Evolutionary conservation across 2,329 filamentous ascomycete species (phyloP).

Genomic region (Incumbomyces delicatus): DNA sequence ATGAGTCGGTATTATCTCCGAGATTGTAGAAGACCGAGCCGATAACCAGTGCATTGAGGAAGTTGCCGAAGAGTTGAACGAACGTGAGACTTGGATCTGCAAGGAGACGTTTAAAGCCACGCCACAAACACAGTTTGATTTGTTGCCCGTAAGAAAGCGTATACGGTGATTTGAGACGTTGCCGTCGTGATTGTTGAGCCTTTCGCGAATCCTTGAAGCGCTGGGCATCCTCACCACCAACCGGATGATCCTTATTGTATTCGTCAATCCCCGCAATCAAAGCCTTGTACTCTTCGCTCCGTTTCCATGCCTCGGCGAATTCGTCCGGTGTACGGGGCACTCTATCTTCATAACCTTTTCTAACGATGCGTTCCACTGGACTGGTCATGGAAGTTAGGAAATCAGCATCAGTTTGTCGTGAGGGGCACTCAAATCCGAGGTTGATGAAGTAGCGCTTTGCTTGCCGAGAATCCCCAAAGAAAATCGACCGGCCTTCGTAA

Average conservation of each 20-base stretch:
- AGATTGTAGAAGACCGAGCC: conserved; percentile 61
- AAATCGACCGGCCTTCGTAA: conserved; percentile 70
- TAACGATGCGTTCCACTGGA: conserved; percentile 48
- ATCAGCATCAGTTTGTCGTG: conserved; percentile 60
- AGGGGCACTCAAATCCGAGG: conserved; percentile 60
- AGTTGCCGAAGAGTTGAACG: conserved; percentile 51
- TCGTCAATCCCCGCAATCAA: conserved; percentile 36
- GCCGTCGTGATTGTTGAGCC: conserved; percentile 35
- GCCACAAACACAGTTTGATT: conserved; percentile 45
- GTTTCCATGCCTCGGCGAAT: conserved; percentile 50
- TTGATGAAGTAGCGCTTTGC: conserved; percentile 59
- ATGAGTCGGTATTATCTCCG: conserved; percentile 45
- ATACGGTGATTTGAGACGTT: conserved; percentile 44
- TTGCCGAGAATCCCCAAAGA: conserved; percentile 54
- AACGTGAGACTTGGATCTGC: conserved; percentile 55
- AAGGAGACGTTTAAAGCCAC: conserved; percentile 57
- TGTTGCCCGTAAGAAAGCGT: conserved; percentile 48
- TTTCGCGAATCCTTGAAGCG: conserved; percentile 33
- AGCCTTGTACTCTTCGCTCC: conserved; percentile 38
- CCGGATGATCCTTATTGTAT: conserved; percentile 33
- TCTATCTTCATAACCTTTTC: conserved; percentile 50
- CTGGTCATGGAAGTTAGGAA: conserved; percentile 64
- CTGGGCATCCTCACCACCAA: conserved; percentile 32
- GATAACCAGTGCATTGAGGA: conserved; percentile 52
- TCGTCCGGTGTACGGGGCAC: conserved; percentile 62